Conservation (phyloP, 441 rosid genomes). For the Manihot esculenta region DNA sequence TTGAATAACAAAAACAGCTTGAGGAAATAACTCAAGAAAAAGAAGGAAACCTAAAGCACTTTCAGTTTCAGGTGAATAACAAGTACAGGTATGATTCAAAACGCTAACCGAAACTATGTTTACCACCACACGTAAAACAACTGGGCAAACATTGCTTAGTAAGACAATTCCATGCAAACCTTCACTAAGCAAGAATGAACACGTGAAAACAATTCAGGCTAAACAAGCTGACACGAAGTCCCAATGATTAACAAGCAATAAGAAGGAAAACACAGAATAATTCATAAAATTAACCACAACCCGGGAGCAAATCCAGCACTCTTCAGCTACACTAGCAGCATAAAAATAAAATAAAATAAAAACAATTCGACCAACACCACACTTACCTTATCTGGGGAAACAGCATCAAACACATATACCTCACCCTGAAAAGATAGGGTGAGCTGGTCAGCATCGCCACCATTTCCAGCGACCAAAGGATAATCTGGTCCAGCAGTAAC, state of each 20-base stretch:
- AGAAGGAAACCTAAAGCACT: background rate
- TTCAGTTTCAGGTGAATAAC: background rate
- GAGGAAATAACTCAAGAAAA: background rate
- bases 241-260: background rate
- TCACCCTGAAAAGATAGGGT: conserved; percentile 88
- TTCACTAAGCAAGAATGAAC: background rate
- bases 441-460: conserved; percentile 57
- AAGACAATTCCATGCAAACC: background rate
- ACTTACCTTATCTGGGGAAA: conserved; percentile 75
- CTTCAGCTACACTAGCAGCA: background rate
- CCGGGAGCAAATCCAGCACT: conserved; percentile 5
- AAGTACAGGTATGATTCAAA: background rate
- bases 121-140: too few relatives aligned
- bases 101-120: background rate
- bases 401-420: conserved; percentile 80
- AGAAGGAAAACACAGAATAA: background rate
- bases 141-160: background rate
- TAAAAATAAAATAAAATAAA: background rate
- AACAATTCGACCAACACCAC: background rate
- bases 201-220: background rate
- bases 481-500: conserved; percentile 28
- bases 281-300: conserved; percentile 12
- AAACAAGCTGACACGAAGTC: too few relatives aligned
- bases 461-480: conserved; percentile 25
- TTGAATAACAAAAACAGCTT: background rate